These are phyloP conservation scores for Ceratobasidium sp. DNA, from an alignment of 1,284 basidiomycete species.

Conservation along the genomic window DNA sequence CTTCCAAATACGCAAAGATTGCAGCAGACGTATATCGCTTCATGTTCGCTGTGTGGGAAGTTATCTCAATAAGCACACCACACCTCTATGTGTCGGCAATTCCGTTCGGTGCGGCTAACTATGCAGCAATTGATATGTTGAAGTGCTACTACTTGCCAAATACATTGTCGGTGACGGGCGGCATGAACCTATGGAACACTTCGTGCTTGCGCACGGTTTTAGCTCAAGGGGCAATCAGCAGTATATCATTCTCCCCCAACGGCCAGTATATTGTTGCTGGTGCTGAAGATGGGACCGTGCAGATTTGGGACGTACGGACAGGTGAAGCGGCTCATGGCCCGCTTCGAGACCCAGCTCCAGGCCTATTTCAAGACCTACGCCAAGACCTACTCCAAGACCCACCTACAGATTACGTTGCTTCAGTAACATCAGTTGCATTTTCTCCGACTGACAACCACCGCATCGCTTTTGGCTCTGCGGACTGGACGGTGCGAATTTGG, in stretches of 20 bases:
- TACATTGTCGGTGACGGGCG: background rate
- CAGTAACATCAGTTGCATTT: no score
- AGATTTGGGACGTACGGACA: no score
- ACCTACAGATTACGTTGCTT: no score
- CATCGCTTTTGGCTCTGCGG: no score
- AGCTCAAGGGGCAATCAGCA: background rate
- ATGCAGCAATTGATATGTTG: background rate
- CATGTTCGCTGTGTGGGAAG: background rate
- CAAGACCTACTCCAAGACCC: no score
- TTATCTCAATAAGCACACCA: constrained; percentile 16
- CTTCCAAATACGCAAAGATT: background rate
- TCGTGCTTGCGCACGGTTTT: background rate
- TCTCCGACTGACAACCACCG: no score
- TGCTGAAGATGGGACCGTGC: no score
- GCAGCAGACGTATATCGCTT: constrained; percentile 3
- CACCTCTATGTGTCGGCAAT: constrained; percentile 30
- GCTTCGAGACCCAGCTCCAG: no score
- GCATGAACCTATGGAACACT: background rate
- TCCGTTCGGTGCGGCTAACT: constrained; percentile 3
- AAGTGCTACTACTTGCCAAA: constrained; percentile 6
- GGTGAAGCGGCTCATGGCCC: no score
- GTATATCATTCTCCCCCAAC: background rate
- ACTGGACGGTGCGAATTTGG: constrained; percentile 34
- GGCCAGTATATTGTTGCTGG: no score
- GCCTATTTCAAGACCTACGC: no score